Conservation (phyloP, 2,329 filamentous ascomycete species). For the Penicillium sp. region DNA sequence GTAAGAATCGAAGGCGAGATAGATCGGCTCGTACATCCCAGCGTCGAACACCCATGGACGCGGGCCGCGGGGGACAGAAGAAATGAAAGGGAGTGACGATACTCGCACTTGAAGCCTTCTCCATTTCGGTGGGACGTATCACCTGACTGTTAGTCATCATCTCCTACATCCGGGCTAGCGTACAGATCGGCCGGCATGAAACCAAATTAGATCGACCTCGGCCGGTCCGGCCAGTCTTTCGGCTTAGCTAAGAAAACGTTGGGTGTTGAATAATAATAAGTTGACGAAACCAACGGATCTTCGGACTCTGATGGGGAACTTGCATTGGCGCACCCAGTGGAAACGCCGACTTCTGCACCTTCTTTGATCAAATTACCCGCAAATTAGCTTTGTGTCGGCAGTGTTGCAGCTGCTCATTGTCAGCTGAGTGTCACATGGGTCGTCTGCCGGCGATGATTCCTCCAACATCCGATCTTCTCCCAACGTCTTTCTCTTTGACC, state of each 20-base stretch:
- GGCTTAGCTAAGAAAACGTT: constrained; percentile 22
- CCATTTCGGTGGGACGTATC: constrained; percentile 12
- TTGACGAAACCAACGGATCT: constrained; percentile 8
- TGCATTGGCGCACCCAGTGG: constrained; percentile 1
- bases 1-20: constrained; percentile 44
- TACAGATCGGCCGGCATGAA: constrained; percentile 19
- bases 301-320: background rate
- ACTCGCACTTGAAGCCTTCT: constrained; percentile 5
- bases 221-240: constrained; percentile 5
- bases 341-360: background rate
- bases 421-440: constrained; percentile 34
- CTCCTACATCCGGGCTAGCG: constrained; percentile 8
- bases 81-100: constrained; percentile 5
- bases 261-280: constrained; percentile 15
- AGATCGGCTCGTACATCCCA: constrained; percentile 45
- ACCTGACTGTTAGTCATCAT: constrained; percentile 16
- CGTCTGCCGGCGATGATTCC: constrained; percentile 31
- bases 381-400: constrained; percentile 6
- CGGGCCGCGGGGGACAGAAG: constrained; percentile 17
- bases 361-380: background rate
- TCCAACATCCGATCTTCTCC: constrained; percentile 20
- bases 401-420: constrained; percentile 16
- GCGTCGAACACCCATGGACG: constrained; percentile 33
- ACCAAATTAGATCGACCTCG: too few species aligned
- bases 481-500: constrained; percentile 11